phyloP scores from a whole-genome alignment of 179 eudicot species.

The Vitellaria paradoxa region DNA sequence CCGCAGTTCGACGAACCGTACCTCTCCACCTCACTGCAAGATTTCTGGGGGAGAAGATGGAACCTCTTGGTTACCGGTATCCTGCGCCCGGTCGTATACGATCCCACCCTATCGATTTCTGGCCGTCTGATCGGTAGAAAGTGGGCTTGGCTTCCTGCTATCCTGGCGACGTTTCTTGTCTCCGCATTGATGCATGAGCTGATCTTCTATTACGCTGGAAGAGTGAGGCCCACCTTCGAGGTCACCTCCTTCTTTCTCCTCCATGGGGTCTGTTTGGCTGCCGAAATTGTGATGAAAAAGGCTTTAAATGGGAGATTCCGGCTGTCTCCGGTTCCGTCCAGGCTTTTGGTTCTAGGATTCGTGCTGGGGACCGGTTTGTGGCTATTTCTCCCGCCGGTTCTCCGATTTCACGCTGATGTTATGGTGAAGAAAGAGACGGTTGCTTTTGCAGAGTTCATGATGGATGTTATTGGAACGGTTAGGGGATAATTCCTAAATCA shows the following conservation, averaged over 20 bases:
- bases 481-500: background rate
- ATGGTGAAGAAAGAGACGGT: background rate
- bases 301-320: constrained; percentile 22
- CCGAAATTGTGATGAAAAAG: constrained; percentile 35
- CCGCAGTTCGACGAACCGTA: constrained; percentile 66
- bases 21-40: constrained; percentile 54
- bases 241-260: constrained; percentile 34
- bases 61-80: constrained; percentile 56
- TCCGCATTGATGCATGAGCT: constrained; percentile 65
- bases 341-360: constrained; percentile 30
- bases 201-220: constrained; percentile 42
- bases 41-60: constrained; percentile 80
- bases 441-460: constrained; percentile 12
- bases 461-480: background rate
- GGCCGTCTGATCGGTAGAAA: background rate
- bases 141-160: constrained; percentile 28
- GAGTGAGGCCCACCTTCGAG: constrained; percentile 30
- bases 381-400: constrained; percentile 54
- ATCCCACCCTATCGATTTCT: constrained; percentile 18
- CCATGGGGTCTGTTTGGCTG: constrained; percentile 17
- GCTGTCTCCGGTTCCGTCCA: constrained; percentile 32
- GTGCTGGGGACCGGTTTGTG: constrained; percentile 39
- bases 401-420: constrained; percentile 21
- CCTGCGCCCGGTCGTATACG: constrained; percentile 42
- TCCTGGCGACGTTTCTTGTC: constrained; percentile 37